phyloP scores from a whole-genome alignment of 208 protist genomes.

The Angomonas deanei region DNA sequence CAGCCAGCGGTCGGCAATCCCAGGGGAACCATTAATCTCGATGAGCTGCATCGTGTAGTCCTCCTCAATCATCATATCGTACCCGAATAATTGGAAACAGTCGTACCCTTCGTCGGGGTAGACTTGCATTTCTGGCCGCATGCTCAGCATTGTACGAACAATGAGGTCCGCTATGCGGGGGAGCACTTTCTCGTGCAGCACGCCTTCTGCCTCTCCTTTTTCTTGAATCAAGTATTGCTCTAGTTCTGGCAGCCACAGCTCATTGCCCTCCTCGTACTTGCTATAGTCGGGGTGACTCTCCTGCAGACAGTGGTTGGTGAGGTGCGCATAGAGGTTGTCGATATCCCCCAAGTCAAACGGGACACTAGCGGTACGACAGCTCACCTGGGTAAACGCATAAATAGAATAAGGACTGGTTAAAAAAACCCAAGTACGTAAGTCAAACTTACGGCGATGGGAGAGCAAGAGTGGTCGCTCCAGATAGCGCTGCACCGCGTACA shows the following conservation, averaged over 20 bases:
- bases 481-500: conserved; percentile 84
- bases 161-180: conserved; percentile 68
- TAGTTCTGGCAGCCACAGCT: conserved; percentile 82
- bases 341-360: conserved; percentile 48
- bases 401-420: conserved; percentile 56
- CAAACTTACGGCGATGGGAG: conserved; percentile 79
- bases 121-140: conserved; percentile 45
- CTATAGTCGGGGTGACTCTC: conserved; percentile 47
- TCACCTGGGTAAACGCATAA: conserved; percentile 77
- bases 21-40: conserved; percentile 89
- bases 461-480: conserved; percentile 80
- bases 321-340: conserved; percentile 43
- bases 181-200: conserved; percentile 42
- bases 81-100: conserved; percentile 90
- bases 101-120: conserved; percentile 44
- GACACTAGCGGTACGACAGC: conserved; percentile 72
- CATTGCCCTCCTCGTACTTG: conserved; percentile 76
- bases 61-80: conserved; percentile 83
- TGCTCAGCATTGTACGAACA: conserved; percentile 58
- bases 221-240: conserved; percentile 35
- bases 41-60: conserved; percentile 64
- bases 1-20: conserved; percentile 66
- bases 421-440: conserved; percentile 85
- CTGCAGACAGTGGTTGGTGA: conserved; percentile 91
- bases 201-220: conserved; percentile 21